Evolutionary conservation across 129 eudicot species (phyloP).

Genomic region (Centella asiatica): DNA sequence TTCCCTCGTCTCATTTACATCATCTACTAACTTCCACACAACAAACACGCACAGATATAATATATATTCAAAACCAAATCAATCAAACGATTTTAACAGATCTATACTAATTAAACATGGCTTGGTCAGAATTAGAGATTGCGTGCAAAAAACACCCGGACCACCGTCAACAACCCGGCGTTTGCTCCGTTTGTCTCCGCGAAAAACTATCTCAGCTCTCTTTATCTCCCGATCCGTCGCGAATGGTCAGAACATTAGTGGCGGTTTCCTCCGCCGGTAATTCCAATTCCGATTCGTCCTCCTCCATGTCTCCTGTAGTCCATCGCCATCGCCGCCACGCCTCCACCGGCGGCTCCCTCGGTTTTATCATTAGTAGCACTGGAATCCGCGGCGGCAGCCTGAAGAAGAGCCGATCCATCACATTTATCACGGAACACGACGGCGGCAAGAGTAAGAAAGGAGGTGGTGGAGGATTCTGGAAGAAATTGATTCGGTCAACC

Average conservation of each 20-base stretch:
- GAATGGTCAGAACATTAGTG: slow-evolving; percentile 5
- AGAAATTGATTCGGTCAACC: slow-evolving; percentile 29
- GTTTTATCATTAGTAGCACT: not conserved
- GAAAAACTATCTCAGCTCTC: slow-evolving; percentile 28
- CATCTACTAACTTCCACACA: not conserved
- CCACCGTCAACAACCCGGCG: slow-evolving; percentile 33
- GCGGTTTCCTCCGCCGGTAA: slow-evolving; percentile 2
- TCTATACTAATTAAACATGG: slow-evolving; percentile 4
- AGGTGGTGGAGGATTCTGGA: slow-evolving; percentile 29
- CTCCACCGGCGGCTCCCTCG: not conserved
- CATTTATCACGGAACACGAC: not conserved
- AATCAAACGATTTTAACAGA: too few relatives aligned
- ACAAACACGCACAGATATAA: not conserved
- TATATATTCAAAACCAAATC: too few relatives aligned
- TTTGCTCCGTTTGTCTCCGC: slow-evolving; percentile 32
- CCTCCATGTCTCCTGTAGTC: not conserved
- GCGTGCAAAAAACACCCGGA: slow-evolving; percentile 32
- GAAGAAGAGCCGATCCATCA: slow-evolving; percentile 27
- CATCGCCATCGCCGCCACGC: slow-evolving; percentile 10
- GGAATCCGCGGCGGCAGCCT: slow-evolving; percentile 5
- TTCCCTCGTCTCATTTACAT: not conserved
- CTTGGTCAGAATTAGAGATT: slow-evolving; percentile 14
- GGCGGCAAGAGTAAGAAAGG: not conserved
- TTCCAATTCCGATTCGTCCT: not conserved
- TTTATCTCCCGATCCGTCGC: not conserved